A percentile compares a stretch with the other conserved stretches of the same genome.
Evolutionary conservation across 495 filamentous ascomycete species (phyloP).

Genomic region (Lophium mytilinum): DNA sequence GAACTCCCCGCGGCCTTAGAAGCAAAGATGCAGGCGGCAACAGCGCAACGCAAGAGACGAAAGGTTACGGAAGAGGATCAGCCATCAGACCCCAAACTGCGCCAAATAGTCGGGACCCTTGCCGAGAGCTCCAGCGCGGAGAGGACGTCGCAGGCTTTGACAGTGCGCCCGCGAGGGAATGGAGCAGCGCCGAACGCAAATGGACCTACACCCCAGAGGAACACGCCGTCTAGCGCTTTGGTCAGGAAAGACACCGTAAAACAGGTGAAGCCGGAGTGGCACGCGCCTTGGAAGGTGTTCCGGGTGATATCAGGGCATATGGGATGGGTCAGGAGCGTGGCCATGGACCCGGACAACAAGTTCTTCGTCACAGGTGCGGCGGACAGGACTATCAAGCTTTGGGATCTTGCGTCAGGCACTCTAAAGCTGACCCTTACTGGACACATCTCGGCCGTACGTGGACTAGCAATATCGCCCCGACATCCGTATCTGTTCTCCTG

Average conservation of each 20-base stretch:
- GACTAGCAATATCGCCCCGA: constrained; percentile 82
- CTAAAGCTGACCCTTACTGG: constrained; percentile 85
- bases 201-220: constrained; percentile 40
- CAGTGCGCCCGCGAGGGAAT: constrained; percentile 35
- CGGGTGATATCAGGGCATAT: constrained; percentile 93
- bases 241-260: constrained; percentile 59
- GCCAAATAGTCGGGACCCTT: constrained; percentile 65
- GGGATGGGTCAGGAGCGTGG: constrained; percentile 88
- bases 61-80: constrained; percentile 39
- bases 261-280: constrained; percentile 84
- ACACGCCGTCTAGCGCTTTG: constrained; percentile 51
- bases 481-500: constrained; percentile 98
- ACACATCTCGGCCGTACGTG: constrained; percentile 93
- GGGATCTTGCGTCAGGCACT: constrained; percentile 83
- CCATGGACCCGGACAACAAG: constrained; percentile 91
- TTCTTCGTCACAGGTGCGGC: constrained; percentile 97
- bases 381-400: constrained; percentile 97
- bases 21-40: constrained; percentile 63
- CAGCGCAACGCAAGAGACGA: constrained; percentile 52
- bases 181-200: constrained; percentile 38
- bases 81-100: constrained; percentile 49
- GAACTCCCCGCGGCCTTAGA: constrained; percentile 79
- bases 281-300: constrained; percentile 97
- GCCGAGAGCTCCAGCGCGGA: constrained; percentile 35
- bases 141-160: constrained; percentile 53